Evolutionary conservation across 2,329 filamentous ascomycete species (phyloP), one percentile per base, ranked within the genome.

Genomic region (Reticulascus tulasneorum): DNA sequence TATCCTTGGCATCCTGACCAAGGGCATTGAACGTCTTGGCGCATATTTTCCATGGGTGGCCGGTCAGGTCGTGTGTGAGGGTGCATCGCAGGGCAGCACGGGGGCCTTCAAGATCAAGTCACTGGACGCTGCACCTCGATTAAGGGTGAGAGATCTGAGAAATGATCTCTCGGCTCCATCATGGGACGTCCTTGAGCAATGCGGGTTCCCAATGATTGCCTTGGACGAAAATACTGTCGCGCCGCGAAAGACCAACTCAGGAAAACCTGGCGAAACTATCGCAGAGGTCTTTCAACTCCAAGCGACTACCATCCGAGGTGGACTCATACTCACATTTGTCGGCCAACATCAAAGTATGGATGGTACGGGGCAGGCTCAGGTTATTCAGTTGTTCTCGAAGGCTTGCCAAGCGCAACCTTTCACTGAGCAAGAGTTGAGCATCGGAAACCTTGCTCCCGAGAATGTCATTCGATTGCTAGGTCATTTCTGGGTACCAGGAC

Each of bases 311-410:
- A 34, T 77, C 23, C 33, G 45, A 2, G 70, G 65, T 4, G 74
- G 73, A 0, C 45, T 79, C 0, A 41, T 79, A 2, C 56, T 79
- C 8, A 71, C 66, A 4, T 55, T 76, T 17, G 60, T 60, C 20
- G 62, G 57, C 7, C 64, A 73, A 17, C 75, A 79, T 44, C 60
- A 61, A 6, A 51, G 57, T 1, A 69, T 75, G 61, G 75, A 79
- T 36, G 68, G 71, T 53, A 60, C 59, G 1, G 74, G 71, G 2
- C 64, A 71, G 43, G 67, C 55, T 4, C 58, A 65, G 16, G 42
- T 74, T 12, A 69, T 75, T 12, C 39, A 52, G 3, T 60, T 73
- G 3, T 53, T 79, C 6, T 60, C 65, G 1, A 73, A 74, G 37
- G 71, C 69, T 1, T 75, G 71, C 35, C 51, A 48, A 1, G 49